A percentile compares a stretch with the other conserved stretches of the same genome.
Conservation (phyloP, 805 yeast species). For the Kuraishia borneana region DNA sequence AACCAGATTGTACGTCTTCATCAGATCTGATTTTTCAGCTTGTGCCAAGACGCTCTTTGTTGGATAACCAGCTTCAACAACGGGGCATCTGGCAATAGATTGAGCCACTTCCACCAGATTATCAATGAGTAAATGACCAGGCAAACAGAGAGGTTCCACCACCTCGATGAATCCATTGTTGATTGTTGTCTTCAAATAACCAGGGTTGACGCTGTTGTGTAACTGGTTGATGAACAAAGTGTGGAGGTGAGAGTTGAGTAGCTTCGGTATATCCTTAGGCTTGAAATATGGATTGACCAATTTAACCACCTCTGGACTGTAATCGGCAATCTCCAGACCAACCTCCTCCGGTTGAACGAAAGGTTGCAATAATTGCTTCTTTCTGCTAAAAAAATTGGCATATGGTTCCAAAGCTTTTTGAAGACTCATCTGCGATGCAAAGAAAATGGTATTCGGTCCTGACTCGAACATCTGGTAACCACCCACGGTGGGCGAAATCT, state of each 20-base stretch:
- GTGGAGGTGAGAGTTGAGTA: not conserved
- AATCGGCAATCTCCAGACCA: not conserved
- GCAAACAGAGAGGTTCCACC: not conserved
- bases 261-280: not conserved
- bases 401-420: no score
- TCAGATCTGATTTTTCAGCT: not conserved
- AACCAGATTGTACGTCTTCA: not conserved
- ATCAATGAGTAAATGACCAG: not conserved
- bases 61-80: not conserved
- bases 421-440: no score
- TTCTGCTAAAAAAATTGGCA: no score
- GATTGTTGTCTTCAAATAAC: not conserved
- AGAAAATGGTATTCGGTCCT: no score
- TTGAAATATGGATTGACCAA: not conserved
- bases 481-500: no score
- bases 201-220: not conserved
- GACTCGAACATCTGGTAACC: no score
- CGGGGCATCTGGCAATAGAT: not conserved
- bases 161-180: not conserved
- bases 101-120: not conserved
- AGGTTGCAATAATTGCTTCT: no score
- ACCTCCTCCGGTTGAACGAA: no score
- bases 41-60: not conserved
- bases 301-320: not conserved
- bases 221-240: not conserved